Conservation (phyloP, 768 basidiomycete species). For the Galerina sulciceps region DNA sequence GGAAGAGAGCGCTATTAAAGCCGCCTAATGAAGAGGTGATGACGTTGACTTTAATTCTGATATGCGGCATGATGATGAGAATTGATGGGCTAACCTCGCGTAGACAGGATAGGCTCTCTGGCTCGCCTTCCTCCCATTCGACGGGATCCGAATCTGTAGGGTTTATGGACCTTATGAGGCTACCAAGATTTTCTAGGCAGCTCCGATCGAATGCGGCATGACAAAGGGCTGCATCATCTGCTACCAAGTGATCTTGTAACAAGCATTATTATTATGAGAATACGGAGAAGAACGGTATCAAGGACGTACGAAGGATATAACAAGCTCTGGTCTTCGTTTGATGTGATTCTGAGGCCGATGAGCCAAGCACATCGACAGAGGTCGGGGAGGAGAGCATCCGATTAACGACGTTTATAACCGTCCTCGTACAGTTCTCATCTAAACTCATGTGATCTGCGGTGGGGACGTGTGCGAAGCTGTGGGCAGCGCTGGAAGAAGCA, state of each 20-base stretch:
- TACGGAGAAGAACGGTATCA: neutral
- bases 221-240: constrained; percentile 71
- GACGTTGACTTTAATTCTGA: neutral
- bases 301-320: constrained; percentile 54
- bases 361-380: neutral
- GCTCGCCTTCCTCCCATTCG: constrained; percentile 74
- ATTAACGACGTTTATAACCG: constrained; percentile 74
- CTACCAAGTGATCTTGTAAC: constrained; percentile 62
- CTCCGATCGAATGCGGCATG: constrained; percentile 73
- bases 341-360: neutral
- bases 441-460: constrained; percentile 14
- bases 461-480: constrained; percentile 6
- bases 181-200: constrained; percentile 57
- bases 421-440: constrained; percentile 54
- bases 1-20: constrained; percentile 73
- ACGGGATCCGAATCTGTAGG: constrained; percentile 39
- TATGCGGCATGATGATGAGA: neutral
- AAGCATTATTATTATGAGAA: constrained; percentile 13
- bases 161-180: constrained; percentile 57
- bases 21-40: constrained; percentile 48
- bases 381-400: constrained; percentile 50
- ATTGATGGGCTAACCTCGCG: constrained; percentile 57
- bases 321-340: constrained; percentile 60
- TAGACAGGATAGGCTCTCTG: constrained; percentile 58
- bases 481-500: neutral